Evolutionary conservation across 83 land plant species (phyloP).

Genomic region (Isoetes engelmannii): DNA sequence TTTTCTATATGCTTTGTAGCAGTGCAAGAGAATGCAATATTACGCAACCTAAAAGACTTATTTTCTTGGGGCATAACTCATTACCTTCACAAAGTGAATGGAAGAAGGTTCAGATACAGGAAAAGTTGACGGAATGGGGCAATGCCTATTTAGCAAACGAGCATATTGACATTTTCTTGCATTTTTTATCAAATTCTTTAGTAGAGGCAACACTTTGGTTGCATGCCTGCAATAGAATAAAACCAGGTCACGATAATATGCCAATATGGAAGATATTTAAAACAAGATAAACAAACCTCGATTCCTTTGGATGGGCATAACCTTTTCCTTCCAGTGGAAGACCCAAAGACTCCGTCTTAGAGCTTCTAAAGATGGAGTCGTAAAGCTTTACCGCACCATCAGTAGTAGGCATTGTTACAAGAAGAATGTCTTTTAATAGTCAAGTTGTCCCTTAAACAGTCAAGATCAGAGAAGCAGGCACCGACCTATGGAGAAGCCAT

Average conservation of each 20-base stretch:
- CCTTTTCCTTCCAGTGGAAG: not conserved
- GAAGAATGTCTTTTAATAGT: no score
- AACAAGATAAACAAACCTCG: not conserved
- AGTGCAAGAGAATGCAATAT: not conserved
- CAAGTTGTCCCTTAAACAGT: no score
- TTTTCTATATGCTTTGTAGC: not conserved
- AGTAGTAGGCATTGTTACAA: no score
- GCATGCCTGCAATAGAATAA: not conserved
- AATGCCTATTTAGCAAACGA: conserved; percentile 54
- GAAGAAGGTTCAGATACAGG: not conserved
- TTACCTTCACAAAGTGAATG: conserved; percentile 1
- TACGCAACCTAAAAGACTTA: not conserved
- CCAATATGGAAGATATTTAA: not conserved
- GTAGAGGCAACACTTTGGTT: not conserved
- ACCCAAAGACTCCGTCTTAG: conserved; percentile 2
- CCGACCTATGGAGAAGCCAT: no score
- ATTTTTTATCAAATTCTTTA: conserved; percentile 19
- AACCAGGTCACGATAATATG: not conserved
- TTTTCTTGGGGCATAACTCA: not conserved
- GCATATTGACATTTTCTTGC: conserved; percentile 33
- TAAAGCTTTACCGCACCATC: no score
- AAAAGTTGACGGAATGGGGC: conserved; percentile 23
- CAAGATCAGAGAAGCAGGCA: no score
- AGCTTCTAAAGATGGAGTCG: no score
- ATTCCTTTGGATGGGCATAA: not conserved